Evolutionary conservation across 202 grass and related monocot species (phyloP).

Genomic region (Tripidium arundinaceum): DNA sequence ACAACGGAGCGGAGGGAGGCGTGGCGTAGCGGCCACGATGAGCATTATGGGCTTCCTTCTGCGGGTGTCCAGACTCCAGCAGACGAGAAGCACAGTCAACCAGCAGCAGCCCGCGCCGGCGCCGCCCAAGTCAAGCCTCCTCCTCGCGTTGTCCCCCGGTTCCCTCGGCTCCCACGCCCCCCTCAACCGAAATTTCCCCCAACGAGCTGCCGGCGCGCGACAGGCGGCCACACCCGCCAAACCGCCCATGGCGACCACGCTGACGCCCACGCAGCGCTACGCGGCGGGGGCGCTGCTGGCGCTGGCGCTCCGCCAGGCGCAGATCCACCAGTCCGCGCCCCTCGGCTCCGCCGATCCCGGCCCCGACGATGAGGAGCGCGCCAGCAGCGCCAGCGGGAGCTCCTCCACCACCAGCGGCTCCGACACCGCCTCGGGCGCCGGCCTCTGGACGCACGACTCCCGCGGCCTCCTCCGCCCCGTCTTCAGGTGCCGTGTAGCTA

Average conservation of each 20-base stretch:
- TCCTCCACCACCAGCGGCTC: constrained; percentile 26
- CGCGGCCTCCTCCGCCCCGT: no score
- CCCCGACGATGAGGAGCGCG: constrained; percentile 29
- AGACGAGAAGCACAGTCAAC: not conserved
- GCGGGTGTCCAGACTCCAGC: not conserved
- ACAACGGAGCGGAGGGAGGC: no score
- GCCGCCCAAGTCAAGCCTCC: not conserved
- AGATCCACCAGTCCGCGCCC: constrained; percentile 83
- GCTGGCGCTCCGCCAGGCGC: constrained; percentile 77
- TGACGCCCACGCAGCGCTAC: constrained; percentile 78
- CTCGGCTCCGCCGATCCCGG: constrained; percentile 37
- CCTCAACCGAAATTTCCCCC: not conserved
- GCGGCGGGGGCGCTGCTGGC: constrained; percentile 85
- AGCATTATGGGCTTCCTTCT: not conserved
- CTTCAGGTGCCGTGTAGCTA: no score
- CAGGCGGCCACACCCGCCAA: no score
- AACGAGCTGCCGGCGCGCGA: not conserved
- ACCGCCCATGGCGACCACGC: constrained; percentile 49
- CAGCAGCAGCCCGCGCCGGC: not conserved
- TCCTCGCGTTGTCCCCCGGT: not conserved
- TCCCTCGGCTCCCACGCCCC: not conserved
- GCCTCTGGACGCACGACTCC: constrained; percentile 86
- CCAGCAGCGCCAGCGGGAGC: constrained; percentile 45
- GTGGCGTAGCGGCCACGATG: no score
- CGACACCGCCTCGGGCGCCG: constrained; percentile 21